Base-by-base conservation (phyloP, 805 yeast species). In the Wickerhamiella dianesei region DNA sequence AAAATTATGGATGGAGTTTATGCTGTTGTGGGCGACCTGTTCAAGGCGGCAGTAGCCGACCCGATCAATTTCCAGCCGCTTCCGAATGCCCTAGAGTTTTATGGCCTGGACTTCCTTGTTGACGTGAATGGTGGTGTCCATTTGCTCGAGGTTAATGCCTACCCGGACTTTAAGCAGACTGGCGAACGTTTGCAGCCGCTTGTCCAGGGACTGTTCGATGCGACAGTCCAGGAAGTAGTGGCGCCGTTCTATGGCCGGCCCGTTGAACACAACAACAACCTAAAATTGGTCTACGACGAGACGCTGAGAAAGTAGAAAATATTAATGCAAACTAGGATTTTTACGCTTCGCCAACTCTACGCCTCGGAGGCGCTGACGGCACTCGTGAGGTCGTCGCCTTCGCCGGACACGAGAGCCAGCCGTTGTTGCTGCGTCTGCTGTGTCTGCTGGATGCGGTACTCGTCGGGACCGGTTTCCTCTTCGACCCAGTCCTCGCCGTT, bases 111-210 rank as follows among this genome's bases (percentile, higher is more conserved):
- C 61, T 88, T 87, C 62, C 63, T 92, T 46, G 82, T 92, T 16
- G 79, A 77, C 55, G 67, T 75, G 25, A 47, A 50, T 29, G 59
- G 63, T 19, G 61, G 70, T 13, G 89, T 82, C 2, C 71, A 69
- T 41, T 59, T 92, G 21, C 65, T 89, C 39, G 97, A 92, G 62
- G 84, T 87, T 41, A 92, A 92, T 58, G 80, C 97, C 14, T 92
- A 81, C 59, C 98, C 98, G 1, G 98, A 92, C 60, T 92, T 92
- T 66, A 87, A 86, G 58, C 98, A 92, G 64, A 92, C 97, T 0
- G 98, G 98, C 16, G 74, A 67, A 14, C 81, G 74, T 5, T 68
- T 89, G 55, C 82, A 81, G 58, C 67, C 56, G 2, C 57, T 86
- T 19, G 82, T 92, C 25, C 70, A 71, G 52, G 81, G 73, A 35